Conservation (phyloP, 2,329 filamentous ascomycete species). For the Sordariomycetes sp. region DNA sequence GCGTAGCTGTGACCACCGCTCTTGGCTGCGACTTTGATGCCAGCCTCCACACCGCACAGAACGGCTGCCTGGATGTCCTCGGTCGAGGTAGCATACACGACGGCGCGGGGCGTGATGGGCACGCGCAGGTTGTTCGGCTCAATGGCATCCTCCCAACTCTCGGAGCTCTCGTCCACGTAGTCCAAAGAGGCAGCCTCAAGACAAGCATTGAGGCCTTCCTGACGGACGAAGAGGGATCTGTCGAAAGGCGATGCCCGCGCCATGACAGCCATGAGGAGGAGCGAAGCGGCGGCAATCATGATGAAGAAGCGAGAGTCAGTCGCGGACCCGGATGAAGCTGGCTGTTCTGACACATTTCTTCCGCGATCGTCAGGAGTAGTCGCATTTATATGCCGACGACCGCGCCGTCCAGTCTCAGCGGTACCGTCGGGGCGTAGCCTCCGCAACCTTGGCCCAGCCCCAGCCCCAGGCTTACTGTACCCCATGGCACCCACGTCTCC, state of each 20-base stretch:
- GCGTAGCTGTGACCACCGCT: conserved; percentile 46
- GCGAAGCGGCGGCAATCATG: background rate
- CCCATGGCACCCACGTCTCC: no score
- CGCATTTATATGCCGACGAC: no score
- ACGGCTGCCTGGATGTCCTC: conserved; percentile 34
- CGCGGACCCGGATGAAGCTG: no score
- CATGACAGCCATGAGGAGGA: background rate
- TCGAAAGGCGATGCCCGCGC: background rate
- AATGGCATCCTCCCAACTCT: conserved; percentile 21
- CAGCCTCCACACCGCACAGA: conserved; percentile 28
- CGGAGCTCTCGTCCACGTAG: conserved; percentile 9
- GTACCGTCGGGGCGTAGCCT: no score
- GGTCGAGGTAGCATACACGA: conserved; percentile 19
- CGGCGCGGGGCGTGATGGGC: conserved; percentile 17
- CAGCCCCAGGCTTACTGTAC: no score
- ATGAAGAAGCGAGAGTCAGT: no score
- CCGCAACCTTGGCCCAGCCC: no score
- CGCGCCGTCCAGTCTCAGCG: no score
- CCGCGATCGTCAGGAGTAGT: no score
- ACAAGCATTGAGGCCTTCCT: conserved; percentile 12
- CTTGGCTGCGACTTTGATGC: conserved; percentile 38
- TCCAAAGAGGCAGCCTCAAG: conserved; percentile 13
- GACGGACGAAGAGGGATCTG: background rate
- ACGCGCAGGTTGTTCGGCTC: conserved; percentile 23
- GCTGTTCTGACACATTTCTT: no score